Conservation (phyloP, 2,329 filamentous ascomycete genomes). For the Scedosporium boydii region DNA sequence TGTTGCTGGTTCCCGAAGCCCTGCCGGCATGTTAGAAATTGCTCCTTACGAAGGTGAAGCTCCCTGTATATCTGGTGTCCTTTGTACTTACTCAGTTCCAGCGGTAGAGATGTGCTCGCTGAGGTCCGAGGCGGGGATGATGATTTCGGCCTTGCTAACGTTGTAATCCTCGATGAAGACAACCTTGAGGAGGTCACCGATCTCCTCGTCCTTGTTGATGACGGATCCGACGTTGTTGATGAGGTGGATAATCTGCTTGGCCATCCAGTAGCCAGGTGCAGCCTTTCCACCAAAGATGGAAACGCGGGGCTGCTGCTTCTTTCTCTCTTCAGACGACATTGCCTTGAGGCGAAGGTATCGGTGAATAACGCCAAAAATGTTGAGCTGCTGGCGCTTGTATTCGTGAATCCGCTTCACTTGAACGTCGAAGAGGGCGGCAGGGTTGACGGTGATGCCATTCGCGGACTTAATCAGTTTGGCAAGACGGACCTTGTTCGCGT, state of each 20-base stretch:
- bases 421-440: conserved; percentile 82
- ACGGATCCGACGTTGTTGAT: conserved; percentile 86
- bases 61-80: not conserved
- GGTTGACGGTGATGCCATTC: conserved; percentile 75
- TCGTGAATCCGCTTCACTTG: conserved; percentile 99
- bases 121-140: conserved; percentile 86
- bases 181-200: conserved; percentile 92
- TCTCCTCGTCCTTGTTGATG: conserved; percentile 84
- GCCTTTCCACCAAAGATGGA: conserved; percentile 98
- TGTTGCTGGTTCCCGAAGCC: conserved; percentile 84
- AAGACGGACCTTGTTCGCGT: conserved; percentile 85
- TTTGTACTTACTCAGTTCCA: conserved; percentile 63
- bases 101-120: conserved; percentile 98
- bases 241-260: conserved; percentile 95
- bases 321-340: conserved; percentile 72
- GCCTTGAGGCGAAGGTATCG: conserved; percentile 84
- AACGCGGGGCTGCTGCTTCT: conserved; percentile 80
- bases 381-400: conserved; percentile 98
- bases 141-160: conserved; percentile 97
- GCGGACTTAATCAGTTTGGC: conserved; percentile 84
- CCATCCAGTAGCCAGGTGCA: conserved; percentile 99
- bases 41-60: not conserved
- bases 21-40: conserved; percentile 21
- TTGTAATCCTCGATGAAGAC: conserved; percentile 98
- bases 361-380: conserved; percentile 97